phyloP scores from a whole-genome alignment of 2,329 filamentous ascomycete species.

The Xylaria hypoxylon region DNA sequence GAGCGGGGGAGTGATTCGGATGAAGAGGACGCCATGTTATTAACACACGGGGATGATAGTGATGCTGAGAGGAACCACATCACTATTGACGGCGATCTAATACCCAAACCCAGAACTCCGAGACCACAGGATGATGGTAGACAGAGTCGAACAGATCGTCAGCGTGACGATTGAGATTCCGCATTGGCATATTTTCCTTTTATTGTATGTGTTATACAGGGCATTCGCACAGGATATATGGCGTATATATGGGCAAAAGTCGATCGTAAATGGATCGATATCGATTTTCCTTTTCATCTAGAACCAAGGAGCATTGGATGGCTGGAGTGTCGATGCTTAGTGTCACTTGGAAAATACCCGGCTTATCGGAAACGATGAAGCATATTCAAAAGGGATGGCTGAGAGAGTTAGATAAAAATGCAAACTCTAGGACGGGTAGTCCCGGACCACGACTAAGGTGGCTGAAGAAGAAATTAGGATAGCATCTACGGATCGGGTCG shows the following conservation, averaged over 20 bases:
- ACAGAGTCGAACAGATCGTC: constrained; percentile 43
- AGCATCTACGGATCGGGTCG: neutral
- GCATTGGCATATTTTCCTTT: constrained; percentile 31
- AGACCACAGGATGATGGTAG: constrained; percentile 39
- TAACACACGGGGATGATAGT: constrained; percentile 54
- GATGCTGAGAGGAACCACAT: constrained; percentile 55
- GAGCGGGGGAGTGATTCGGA: constrained; percentile 57
- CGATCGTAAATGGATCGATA: constrained; percentile 34
- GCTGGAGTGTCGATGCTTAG: neutral
- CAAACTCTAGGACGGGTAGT: no score
- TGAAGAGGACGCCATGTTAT: constrained; percentile 59
- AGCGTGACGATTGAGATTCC: constrained; percentile 41
- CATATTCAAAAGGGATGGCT: neutral
- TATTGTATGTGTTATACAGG: constrained; percentile 38
- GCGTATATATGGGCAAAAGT: constrained; percentile 21
- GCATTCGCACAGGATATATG: constrained; percentile 29
- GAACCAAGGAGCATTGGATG: constrained; percentile 14
- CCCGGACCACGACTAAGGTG: neutral
- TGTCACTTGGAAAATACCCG: constrained; percentile 1
- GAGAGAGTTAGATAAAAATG: neutral
- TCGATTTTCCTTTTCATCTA: neutral
- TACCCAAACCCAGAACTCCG: constrained; percentile 52
- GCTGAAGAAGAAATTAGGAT: no score
- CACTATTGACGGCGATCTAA: constrained; percentile 56
- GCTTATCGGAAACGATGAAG: neutral